Evolutionary conservation across 2,329 filamentous ascomycete species (phyloP).

Genomic region (Fusarium sp.): DNA sequence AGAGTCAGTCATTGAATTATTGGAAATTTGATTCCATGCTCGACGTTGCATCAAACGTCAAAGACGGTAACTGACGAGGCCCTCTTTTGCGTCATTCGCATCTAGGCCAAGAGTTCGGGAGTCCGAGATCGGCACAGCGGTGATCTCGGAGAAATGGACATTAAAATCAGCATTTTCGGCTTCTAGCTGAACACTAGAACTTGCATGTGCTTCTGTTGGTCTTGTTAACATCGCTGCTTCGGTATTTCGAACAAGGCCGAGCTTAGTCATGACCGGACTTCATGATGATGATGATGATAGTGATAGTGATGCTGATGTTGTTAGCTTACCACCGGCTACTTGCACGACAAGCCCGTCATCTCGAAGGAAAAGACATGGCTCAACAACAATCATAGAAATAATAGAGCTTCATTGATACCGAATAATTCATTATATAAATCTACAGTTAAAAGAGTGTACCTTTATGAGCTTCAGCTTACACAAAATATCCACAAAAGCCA

Average conservation of each 20-base stretch:
- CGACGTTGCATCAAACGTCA: neutral
- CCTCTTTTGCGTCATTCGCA: constrained; percentile 16
- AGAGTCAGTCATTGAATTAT: neutral
- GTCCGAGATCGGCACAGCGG: constrained; percentile 35
- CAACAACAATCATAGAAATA: no score
- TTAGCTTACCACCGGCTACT: neutral
- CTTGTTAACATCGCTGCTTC: constrained; percentile 10
- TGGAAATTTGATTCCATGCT: neutral
- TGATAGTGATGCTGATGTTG: neutral
- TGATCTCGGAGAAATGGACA: constrained; percentile 21
- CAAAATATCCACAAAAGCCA: constrained; percentile 3
- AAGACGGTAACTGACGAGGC: neutral
- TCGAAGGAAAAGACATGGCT: no score
- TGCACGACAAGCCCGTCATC: neutral
- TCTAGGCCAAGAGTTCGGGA: constrained; percentile 2
- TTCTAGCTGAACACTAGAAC: constrained; percentile 1
- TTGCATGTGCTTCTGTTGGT: neutral
- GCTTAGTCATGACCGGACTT: constrained; percentile 6
- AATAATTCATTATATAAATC: neutral
- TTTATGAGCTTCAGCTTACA: neutral
- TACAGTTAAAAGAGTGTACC: no score
- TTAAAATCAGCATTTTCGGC: neutral
- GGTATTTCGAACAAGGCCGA: constrained; percentile 25
- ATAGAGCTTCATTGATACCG: neutral
- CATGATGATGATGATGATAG: constrained; percentile 21